Evolutionary conservation across 2,329 filamentous ascomycete genomes (phyloP), one percentile per base, ranked within the genome.

Genomic region (Aspergillus tamarii): DNA sequence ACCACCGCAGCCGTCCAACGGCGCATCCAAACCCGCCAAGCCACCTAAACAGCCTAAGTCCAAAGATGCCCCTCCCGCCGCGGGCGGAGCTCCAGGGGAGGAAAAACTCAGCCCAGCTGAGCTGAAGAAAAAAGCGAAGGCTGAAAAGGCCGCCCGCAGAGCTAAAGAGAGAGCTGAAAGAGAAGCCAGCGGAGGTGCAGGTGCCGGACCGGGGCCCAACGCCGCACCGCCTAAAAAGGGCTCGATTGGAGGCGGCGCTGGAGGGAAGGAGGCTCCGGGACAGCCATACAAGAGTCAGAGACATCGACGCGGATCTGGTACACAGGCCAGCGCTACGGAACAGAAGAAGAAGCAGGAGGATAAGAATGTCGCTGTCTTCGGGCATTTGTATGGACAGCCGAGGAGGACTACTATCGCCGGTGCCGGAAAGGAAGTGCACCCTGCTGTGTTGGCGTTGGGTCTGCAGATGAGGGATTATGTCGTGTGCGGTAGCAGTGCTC

Each of bases 391-490:
- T 72, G 89, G 91, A 76, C 92, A 82, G 83, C 91, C 86, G 81
- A 90, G 87, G 81, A 91, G 83, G 61, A 85, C 85, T 58, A 86
- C 84, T 5, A 82, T 90, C 66, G 84, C 85, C 9, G 87, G 85
- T 32, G 86, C 84, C 23, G 83, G 82, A 16, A 90, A 90, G 73
- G 89, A 91, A 67, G 92, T 98, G 23, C 92, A 98, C 76, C 93
- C 94, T 3, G 89, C 91, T 1, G 89, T 99, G 2, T 82, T 97
- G 67, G 88, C 91, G 1, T 83, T 98, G 54, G 95, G 94, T 10
- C 87, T 98, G 76, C 92, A 97, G 79, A 93, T 98, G 85, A 91
- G 90, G 71, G 89, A 89, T 64, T 98, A 97, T 79, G 87, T 89
- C 43, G 88, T 99, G 64, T 93, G 91, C 72, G 95, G 96, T 69